Evolutionary conservation across 768 basidiomycete genomes (phyloP).

Genomic region (Amanita muscaria): DNA sequence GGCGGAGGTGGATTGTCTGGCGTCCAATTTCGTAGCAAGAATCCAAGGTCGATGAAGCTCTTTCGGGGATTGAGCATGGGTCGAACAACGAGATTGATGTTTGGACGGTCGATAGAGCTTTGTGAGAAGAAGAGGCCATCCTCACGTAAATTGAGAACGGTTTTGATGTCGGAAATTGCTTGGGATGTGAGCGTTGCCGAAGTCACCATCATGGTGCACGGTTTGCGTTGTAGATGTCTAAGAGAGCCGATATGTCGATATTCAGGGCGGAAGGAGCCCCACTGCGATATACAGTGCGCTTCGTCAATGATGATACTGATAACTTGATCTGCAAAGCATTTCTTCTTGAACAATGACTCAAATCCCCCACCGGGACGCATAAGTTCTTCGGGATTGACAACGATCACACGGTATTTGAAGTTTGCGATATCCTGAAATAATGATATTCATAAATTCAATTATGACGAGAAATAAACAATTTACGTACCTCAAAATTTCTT

Average conservation of each 20-base stretch:
- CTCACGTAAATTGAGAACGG: constrained; percentile 7
- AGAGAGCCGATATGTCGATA: too few relatives aligned
- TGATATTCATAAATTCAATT: neutral
- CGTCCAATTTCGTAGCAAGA: constrained; percentile 10
- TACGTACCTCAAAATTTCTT: constrained; percentile 14
- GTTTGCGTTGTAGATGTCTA: too few relatives aligned
- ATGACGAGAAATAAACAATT: neutral
- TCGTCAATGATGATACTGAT: too few relatives aligned
- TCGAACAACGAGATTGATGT: constrained; percentile 12
- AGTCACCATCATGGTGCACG: too few relatives aligned
- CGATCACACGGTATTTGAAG: constrained; percentile 13
- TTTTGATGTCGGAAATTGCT: constrained; percentile 12
- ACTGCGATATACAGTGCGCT: too few relatives aligned
- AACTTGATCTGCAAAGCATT: constrained; percentile 13
- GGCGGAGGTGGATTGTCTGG: constrained; percentile 2
- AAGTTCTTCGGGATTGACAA: constrained; percentile 18
- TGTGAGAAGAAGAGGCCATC: neutral
- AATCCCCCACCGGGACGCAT: constrained; percentile 9
- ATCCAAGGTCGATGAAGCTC: constrained; percentile 9
- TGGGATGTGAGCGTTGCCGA: too few relatives aligned
- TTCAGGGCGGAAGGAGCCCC: too few relatives aligned
- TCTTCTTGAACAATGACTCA: constrained; percentile 10
- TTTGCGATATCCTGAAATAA: constrained; percentile 14
- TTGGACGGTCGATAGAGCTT: constrained; percentile 15
- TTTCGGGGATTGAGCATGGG: constrained; percentile 9